phyloP scores from a whole-genome alignment of 192 early-diverging fungal genomes.

The Geosiphon pyriformis region DNA sequence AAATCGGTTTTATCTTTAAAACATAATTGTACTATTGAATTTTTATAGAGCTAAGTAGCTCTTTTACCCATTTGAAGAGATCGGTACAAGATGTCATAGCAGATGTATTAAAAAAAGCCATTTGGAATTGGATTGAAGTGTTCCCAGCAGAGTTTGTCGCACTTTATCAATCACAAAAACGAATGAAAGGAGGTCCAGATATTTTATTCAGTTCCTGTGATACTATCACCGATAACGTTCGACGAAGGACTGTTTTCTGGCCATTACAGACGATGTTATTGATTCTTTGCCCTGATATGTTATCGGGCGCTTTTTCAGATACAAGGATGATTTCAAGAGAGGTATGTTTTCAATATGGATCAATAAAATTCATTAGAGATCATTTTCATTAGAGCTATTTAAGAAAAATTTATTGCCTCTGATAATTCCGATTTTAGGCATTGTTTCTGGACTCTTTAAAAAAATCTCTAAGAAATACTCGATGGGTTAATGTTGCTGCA shows the following conservation, averaged over 20 bases:
- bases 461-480: conserved; percentile 47
- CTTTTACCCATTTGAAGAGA: conserved; percentile 52
- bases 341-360: not conserved
- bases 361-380: not conserved
- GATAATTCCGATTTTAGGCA: not conserved
- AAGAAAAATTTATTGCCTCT: not conserved
- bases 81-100: conserved; percentile 67
- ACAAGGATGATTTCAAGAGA: conserved; percentile 25
- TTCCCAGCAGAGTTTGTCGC: conserved; percentile 77
- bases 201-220: conserved; percentile 68
- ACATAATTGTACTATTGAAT: too few species aligned
- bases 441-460: conserved; percentile 48
- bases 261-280: conserved; percentile 81
- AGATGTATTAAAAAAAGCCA: conserved; percentile 64
- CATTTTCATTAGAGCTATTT: not conserved
- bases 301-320: too few species aligned
- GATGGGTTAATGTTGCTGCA: conserved; percentile 57
- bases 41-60: conserved; percentile 41
- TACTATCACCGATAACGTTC: conserved; percentile 55
- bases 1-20: too few species aligned
- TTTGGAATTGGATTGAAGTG: conserved; percentile 89
- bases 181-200: conserved; percentile 62
- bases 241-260: conserved; percentile 71
- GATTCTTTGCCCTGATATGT: conserved; percentile 78
- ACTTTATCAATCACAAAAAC: conserved; percentile 57